Percentiles rank a stretch among this genome's conserved stretches.
Evolutionary conservation across 208 protist species (phyloP).

Genomic region (Trichomonas vaginalis): DNA sequence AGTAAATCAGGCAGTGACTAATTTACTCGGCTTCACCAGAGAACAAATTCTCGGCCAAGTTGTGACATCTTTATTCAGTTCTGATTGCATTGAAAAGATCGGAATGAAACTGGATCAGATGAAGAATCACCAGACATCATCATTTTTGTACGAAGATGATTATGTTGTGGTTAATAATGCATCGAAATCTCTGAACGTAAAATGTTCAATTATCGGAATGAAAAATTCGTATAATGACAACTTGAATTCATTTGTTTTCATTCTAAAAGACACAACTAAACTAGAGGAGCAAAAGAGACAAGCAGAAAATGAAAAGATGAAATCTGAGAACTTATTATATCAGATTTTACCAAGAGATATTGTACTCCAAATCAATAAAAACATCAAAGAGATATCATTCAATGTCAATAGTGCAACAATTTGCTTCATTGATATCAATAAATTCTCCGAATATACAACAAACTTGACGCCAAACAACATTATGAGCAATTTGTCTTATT

Average conservation of each 20-base stretch:
- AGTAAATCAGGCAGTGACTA: not conserved
- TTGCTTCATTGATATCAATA: not conserved
- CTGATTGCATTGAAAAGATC: not conserved
- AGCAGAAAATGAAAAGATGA: not conserved
- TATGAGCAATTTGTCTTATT: not conserved
- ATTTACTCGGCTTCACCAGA: not conserved
- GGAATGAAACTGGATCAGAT: not conserved
- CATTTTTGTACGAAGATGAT: not conserved
- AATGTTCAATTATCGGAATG: not conserved
- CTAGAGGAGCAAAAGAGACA: not conserved
- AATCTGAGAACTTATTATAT: not conserved
- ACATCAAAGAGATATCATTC: not conserved
- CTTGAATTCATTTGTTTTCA: not conserved
- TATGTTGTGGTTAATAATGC: not conserved
- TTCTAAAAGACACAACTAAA: not conserved
- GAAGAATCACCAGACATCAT: not conserved
- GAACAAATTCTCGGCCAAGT: not conserved
- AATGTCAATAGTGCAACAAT: not conserved
- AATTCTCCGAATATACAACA: not conserved
- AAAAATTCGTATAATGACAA: not conserved
- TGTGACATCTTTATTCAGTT: not conserved
- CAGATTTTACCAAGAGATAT: not conserved
- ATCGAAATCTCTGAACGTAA: not conserved
- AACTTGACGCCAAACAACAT: not conserved
- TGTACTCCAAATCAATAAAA: not conserved